These are phyloP conservation scores for Diaporthe sp. DNA, from an alignment of 2,329 filamentous ascomycete species.

Conservation along the genomic window DNA sequence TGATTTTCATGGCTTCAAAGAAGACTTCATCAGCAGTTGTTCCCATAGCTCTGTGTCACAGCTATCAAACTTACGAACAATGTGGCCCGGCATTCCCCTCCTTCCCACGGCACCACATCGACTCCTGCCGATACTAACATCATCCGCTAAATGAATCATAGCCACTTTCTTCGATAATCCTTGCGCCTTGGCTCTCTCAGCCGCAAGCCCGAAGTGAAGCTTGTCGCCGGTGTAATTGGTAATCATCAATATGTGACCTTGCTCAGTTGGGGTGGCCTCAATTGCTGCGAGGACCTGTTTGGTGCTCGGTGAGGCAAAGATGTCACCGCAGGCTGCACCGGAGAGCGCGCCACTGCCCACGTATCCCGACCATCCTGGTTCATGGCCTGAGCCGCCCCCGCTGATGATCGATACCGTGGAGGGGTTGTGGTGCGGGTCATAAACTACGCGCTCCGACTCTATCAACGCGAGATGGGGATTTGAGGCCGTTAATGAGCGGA, in stretches of 20 bases:
- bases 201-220: constrained; percentile 81
- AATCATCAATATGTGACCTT: constrained; percentile 78
- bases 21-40: not conserved
- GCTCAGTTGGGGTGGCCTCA: constrained; percentile 71
- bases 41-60: not conserved
- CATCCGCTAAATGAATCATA: constrained; percentile 81
- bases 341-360: constrained; percentile 74
- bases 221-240: constrained; percentile 84
- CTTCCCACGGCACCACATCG: constrained; percentile 80
- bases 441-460: constrained; percentile 51
- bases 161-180: constrained; percentile 73
- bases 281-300: constrained; percentile 79
- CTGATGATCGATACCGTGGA: constrained; percentile 65
- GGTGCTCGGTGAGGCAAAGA: constrained; percentile 82
- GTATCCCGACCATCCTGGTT: constrained; percentile 61
- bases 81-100: constrained; percentile 78
- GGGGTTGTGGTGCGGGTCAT: constrained; percentile 59
- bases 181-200: constrained; percentile 77
- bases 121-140: constrained; percentile 77
- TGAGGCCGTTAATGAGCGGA: constrained; percentile 48
- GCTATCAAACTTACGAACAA: constrained; percentile 58
- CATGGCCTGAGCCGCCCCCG: constrained; percentile 70
- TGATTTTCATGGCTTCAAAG: constrained; percentile 76
- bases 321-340: constrained; percentile 79
- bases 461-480: constrained; percentile 28